Percentiles rank a stretch among this genome's conserved stretches.
These are phyloP conservation scores for Yamadazyma sp. DNA, from an alignment of 805 yeast species.

Conservation along the genomic window DNA sequence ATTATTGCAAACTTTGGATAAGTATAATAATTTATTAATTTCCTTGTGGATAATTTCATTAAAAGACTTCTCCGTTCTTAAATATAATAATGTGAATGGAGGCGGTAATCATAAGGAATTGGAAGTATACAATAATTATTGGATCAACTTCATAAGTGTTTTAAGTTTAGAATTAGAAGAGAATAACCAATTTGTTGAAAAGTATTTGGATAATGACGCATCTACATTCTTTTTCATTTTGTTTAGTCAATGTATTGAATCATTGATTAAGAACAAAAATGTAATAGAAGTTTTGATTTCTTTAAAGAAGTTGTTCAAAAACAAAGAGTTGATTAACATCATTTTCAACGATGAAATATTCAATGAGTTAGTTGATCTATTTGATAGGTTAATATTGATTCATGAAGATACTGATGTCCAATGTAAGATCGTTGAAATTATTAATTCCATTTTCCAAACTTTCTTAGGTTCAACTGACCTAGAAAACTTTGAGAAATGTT, in stretches of 20 bases:
- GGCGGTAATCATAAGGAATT: constrained; percentile 28
- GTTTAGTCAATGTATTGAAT: constrained; percentile 81
- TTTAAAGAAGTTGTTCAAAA: constrained; percentile 48
- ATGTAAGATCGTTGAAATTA: constrained; percentile 42
- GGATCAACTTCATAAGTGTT: constrained; percentile 79
- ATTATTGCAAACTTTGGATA: constrained; percentile 47
- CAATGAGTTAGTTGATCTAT: constrained; percentile 69
- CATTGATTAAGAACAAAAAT: constrained; percentile 49
- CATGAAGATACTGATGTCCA: constrained; percentile 64
- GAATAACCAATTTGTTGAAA: constrained; percentile 42
- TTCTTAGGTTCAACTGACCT: constrained; percentile 31
- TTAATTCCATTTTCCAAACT: constrained; percentile 27
- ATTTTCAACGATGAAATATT: constrained; percentile 67
- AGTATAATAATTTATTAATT: constrained; percentile 57
- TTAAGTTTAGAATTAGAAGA: constrained; percentile 61
- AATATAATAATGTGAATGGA: constrained; percentile 43
- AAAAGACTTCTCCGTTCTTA: constrained; percentile 68
- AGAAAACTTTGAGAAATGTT: constrained; percentile 43
- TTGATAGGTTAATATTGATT: constrained; percentile 67
- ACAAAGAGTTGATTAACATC: constrained; percentile 53
- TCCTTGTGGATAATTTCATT: constrained; percentile 79
- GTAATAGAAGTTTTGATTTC: constrained; percentile 51
- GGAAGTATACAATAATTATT: constrained; percentile 53
- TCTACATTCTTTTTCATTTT: constrained; percentile 71
- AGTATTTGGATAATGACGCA: constrained; percentile 51